Evolutionary conservation across 1,139 yeast species (phyloP).

Genomic region (Pneumocystis canis): DNA sequence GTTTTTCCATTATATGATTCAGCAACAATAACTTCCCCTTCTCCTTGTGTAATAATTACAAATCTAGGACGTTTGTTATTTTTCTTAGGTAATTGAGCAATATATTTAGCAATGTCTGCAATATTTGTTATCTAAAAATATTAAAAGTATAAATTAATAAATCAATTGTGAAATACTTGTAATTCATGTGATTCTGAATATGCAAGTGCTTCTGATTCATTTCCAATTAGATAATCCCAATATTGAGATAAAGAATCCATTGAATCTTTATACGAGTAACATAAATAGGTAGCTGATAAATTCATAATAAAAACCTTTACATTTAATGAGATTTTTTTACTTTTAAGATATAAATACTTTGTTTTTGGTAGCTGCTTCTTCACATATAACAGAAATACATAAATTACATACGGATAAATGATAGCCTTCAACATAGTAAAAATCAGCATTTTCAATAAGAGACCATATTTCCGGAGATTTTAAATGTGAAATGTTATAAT

Average conservation of each 20-base stretch:
- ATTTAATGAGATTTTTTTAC: neutral
- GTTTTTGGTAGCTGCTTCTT: conserved; percentile 75
- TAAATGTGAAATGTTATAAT: conserved; percentile 79
- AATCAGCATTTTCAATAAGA: conserved; percentile 63
- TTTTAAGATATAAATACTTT: conserved; percentile 26
- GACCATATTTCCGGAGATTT: conserved; percentile 84
- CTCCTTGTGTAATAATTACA: conserved; percentile 84
- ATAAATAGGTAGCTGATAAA: conserved; percentile 91
- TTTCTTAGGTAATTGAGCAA: conserved; percentile 67
- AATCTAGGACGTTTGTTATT: conserved; percentile 53
- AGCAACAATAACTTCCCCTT: conserved; percentile 59
- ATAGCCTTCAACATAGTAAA: conserved; percentile 91
- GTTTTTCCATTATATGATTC: conserved; percentile 24
- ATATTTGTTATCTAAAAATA: conserved; percentile 46
- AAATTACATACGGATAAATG: conserved; percentile 95
- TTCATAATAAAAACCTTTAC: conserved; percentile 55
- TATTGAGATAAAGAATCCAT: conserved; percentile 68
- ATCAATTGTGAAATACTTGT: conserved; percentile 7
- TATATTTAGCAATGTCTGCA: conserved; percentile 61
- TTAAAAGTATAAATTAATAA: neutral
- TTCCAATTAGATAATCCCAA: conserved; percentile 84
- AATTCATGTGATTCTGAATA: conserved; percentile 69
- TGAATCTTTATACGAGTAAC: conserved; percentile 88
- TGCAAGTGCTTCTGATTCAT: conserved; percentile 93
- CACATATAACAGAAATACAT: conserved; percentile 76